These are phyloP conservation scores for Quercus cerris DNA, from an alignment of 306 rosid genomes.

Conservation along the genomic window DNA sequence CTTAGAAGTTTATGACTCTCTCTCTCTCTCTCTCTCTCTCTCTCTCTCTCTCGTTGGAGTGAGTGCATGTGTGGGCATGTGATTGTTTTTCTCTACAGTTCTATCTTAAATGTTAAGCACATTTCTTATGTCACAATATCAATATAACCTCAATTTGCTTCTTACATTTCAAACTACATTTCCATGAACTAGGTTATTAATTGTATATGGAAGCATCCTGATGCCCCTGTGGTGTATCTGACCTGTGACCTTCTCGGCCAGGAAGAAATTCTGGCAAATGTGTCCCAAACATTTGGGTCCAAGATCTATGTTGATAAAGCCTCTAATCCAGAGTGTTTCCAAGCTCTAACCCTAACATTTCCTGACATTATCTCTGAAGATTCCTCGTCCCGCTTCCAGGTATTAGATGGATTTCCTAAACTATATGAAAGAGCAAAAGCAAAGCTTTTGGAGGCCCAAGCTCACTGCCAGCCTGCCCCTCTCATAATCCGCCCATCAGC, in stretches of 20 bases:
- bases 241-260: constrained; percentile 72
- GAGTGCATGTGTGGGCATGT: neutral
- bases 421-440: constrained; percentile 53
- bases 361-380: constrained; percentile 70
- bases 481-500: constrained; percentile 75
- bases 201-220: constrained; percentile 87
- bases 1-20: neutral
- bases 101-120: neutral
- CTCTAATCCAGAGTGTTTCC: constrained; percentile 47
- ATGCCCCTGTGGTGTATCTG: constrained; percentile 54
- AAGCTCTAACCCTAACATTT: constrained; percentile 39
- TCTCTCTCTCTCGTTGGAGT: neutral
- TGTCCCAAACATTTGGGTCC: constrained; percentile 67
- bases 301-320: constrained; percentile 63
- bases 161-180: constrained; percentile 13
- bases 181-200: constrained; percentile 54
- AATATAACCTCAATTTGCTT: constrained; percentile 12
- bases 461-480: constrained; percentile 47
- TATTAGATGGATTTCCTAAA: constrained; percentile 65
- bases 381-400: constrained; percentile 62
- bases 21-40: neutral
- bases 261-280: constrained; percentile 63
- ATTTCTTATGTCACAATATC: constrained; percentile 3
- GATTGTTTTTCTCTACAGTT: neutral
- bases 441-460: constrained; percentile 49